phyloP scores from a whole-genome alignment of 2,329 filamentous ascomycete species.

The Pleomassaria siparia region DNA sequence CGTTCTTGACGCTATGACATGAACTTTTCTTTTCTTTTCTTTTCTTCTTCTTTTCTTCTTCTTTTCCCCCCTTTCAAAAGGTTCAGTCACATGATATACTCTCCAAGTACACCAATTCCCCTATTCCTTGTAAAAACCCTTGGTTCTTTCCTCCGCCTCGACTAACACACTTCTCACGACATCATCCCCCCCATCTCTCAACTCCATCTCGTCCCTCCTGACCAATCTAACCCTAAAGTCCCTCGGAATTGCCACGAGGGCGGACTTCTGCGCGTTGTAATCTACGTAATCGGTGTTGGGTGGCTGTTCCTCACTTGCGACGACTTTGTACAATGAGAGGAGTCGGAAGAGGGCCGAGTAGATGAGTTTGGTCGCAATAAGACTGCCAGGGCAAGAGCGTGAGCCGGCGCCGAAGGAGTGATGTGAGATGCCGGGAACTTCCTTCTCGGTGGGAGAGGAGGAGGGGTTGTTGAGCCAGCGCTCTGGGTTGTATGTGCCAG shows the following conservation, averaged over 20 bases:
- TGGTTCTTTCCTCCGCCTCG: slow-evolving; percentile 49
- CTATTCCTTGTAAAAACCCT: slow-evolving; percentile 49
- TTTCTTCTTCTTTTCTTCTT: too few species aligned
- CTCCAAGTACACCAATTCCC: not conserved
- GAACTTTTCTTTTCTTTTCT: too few species aligned
- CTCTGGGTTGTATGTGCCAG: slow-evolving; percentile 51
- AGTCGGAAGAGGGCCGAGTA: slow-evolving; percentile 55
- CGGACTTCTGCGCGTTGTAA: slow-evolving; percentile 62
- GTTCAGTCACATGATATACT: too few species aligned
- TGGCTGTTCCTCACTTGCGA: slow-evolving; percentile 51
- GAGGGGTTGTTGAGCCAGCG: slow-evolving; percentile 48
- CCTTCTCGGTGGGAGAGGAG: slow-evolving; percentile 31
- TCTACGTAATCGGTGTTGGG: slow-evolving; percentile 65
- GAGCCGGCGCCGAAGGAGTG: slow-evolving; percentile 54
- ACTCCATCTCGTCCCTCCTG: too few species aligned
- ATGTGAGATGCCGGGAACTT: slow-evolving; percentile 33
- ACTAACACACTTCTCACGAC: slow-evolving; percentile 46
- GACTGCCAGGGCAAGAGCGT: slow-evolving; percentile 55
- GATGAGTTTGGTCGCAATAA: slow-evolving; percentile 54
- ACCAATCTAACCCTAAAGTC: slow-evolving; percentile 61
- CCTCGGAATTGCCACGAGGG: slow-evolving; percentile 60
- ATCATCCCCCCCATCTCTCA: slow-evolving; percentile 38
- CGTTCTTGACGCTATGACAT: too few species aligned
- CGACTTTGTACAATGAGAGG: slow-evolving; percentile 53
- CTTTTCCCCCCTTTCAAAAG: too few species aligned